Percentiles rank a stretch among this genome's conserved stretches.
These are phyloP conservation scores for Schizochytrium sp. DNA, from an alignment of 108 stramenopile genomes.

Conservation along the genomic window DNA sequence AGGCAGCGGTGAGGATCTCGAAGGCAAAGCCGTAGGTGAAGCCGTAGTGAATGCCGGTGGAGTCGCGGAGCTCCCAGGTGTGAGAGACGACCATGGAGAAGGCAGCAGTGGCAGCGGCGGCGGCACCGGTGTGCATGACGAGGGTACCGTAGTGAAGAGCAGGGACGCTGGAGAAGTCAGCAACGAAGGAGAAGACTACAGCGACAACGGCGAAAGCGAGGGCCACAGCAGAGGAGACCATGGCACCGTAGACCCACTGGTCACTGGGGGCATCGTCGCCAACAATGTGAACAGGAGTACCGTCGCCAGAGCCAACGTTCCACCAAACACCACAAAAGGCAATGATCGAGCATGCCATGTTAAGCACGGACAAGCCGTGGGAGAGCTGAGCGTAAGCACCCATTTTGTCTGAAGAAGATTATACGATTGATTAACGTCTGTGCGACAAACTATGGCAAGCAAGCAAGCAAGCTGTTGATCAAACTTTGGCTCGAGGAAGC, in stretches of 20 bases:
- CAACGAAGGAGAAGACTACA: not conserved
- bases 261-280: not conserved
- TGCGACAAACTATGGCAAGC: too few relatives aligned
- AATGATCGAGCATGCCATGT: conserved; percentile 8
- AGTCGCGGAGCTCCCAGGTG: conserved; percentile 44
- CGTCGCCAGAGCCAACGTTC: not conserved
- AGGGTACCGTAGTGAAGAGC: not conserved
- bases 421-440: too few relatives aligned
- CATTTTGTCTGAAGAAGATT: not conserved
- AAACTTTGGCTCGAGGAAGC: too few relatives aligned
- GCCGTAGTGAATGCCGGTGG: not conserved
- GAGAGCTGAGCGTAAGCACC: not conserved
- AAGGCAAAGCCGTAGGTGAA: conserved; percentile 38
- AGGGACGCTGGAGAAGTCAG: not conserved
- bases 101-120: not conserved
- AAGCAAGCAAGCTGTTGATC: too few relatives aligned
- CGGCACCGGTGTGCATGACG: not conserved
- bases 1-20: not conserved
- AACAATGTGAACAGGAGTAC: not conserved
- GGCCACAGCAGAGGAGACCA: conserved; percentile 18
- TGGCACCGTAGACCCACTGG: not conserved
- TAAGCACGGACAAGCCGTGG: not conserved
- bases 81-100: conserved; percentile 31
- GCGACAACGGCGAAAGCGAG: not conserved
- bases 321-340: conserved; percentile 31